These are phyloP conservation scores for Herpetomonas samuelpessoai DNA, from an alignment of 208 protist genomes.

Conservation along the genomic window DNA sequence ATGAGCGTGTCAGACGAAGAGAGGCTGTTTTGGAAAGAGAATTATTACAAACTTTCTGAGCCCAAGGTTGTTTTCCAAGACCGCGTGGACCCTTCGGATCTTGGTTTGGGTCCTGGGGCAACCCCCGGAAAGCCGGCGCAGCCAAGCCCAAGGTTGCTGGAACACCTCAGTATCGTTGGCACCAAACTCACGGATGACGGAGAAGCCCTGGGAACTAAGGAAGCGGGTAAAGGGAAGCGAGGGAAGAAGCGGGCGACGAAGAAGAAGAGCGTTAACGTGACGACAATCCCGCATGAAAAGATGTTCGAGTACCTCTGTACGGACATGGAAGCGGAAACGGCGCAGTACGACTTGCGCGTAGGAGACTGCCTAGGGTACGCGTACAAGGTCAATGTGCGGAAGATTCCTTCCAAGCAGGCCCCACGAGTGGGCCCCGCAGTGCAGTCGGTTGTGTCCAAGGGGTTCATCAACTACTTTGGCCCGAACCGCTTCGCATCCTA, in stretches of 20 bases:
- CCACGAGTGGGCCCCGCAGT: conserved; percentile 57
- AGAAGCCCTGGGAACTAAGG: not conserved
- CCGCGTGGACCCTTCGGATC: conserved; percentile 59
- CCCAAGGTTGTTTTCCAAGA: conserved; percentile 69
- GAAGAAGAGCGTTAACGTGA: conserved; percentile 9
- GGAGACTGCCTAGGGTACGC: conserved; percentile 71
- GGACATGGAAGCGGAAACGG: conserved; percentile 70
- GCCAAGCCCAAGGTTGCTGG: conserved; percentile 31
- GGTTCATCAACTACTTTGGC: conserved; percentile 91
- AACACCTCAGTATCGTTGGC: conserved; percentile 38
- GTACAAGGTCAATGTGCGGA: conserved; percentile 66
- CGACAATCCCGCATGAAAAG: conserved; percentile 54
- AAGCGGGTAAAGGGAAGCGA: conserved; percentile 6
- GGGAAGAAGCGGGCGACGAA: conserved; percentile 17
- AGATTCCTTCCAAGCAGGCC: conserved; percentile 58
- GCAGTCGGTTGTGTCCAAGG: conserved; percentile 53
- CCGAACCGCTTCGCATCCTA: conserved; percentile 71
- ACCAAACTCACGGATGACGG: conserved; percentile 14
- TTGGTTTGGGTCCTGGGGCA: conserved; percentile 16
- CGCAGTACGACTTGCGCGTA: conserved; percentile 45
- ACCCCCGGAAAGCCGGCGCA: conserved; percentile 12
- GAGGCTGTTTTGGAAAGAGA: conserved; percentile 72
- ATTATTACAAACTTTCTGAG: conserved; percentile 72
- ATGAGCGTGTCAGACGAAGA: conserved; percentile 58
- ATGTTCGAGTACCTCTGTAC: conserved; percentile 82